Base-by-base conservation (phyloP, 2,329 filamentous ascomycete genomes). In the Trichoderma harzianum region DNA sequence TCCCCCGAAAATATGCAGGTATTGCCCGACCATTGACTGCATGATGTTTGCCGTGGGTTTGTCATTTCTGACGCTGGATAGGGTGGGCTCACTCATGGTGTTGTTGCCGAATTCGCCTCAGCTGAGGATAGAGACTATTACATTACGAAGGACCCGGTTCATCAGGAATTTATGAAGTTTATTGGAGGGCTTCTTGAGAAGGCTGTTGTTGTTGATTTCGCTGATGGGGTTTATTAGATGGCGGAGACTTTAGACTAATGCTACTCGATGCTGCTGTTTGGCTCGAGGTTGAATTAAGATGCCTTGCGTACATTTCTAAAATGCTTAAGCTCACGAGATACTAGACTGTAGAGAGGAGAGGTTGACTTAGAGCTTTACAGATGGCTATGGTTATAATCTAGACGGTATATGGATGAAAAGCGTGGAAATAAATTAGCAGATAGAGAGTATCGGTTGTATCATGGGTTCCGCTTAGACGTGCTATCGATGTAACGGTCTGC, bases 1-100 rank as follows among this genome's bases (percentile, higher is more conserved):
- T 91, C 88, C 24, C 84, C 84, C 0, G 90, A 92, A 5, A 21
- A 21, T n/a, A 16, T 53, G 21, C 53, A 61, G n/a, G 39, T 18
- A 36, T 57, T 14, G 12, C 8, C 12, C 14, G 4, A 28, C 11
- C 24, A 12, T 7, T 12, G 4, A 12, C 1, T 34, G 32, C 5
- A n/a, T n/a, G n/a, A n/a, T 57, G 53, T 57, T 28, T 28, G 24
- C 1, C 36, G 36, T 0, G 3, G 16, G 16, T 7, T 30, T 21
- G 0, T 47, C 6, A 6, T 47, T 21, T 16, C 55, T 58, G 26
- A 58, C 55, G 0, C 26, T n/a, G 8, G 28, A 1, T 11, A 70
- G 68, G 36, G 64, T 55, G 58, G 68, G 7, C 24, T 70, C 2
- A 70, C 68, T 1, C 68, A 70, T 47, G 68, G 30, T 11, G 64